A percentile compares a stretch with the other conserved stretches of the same genome.
Conservation (phyloP, 75 land plant genomes). For the Chamaecyparis obtusa region DNA sequence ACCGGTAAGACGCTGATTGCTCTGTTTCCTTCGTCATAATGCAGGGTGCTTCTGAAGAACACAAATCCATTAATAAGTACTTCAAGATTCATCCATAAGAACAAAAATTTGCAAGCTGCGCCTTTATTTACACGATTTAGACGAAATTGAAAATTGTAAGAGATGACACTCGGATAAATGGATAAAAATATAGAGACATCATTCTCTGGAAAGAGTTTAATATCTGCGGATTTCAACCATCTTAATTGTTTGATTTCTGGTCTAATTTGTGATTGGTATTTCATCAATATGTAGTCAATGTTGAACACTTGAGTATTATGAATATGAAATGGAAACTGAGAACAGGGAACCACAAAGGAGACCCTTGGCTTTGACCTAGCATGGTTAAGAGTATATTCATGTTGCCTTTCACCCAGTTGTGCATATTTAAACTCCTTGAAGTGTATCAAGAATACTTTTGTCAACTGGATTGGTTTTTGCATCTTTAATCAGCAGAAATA, state of each 20-base stretch:
- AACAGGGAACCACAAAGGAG: not conserved
- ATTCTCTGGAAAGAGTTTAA: too few species aligned
- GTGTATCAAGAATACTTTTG: not conserved
- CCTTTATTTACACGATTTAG: too few species aligned
- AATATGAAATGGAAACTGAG: not conserved
- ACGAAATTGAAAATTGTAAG: not conserved
- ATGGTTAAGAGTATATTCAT: not conserved
- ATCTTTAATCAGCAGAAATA: not conserved
- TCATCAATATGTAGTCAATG: not conserved
- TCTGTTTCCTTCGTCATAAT: conserved; percentile 13
- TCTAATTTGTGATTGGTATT: not conserved
- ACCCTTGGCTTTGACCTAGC: not conserved
- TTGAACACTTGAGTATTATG: not conserved
- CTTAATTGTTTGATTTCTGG: too few species aligned
- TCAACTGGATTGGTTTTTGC: not conserved
- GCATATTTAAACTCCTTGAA: not conserved
- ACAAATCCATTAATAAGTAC: not conserved
- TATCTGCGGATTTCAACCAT: too few species aligned
- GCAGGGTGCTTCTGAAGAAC: not conserved
- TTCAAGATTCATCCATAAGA: not conserved
- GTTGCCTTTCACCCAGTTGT: not conserved
- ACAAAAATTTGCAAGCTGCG: not conserved
- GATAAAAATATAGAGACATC: too few species aligned
- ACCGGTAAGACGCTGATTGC: conserved; percentile 16
- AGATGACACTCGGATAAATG: not conserved